Evolutionary conservation across 108 stramenopile genomes (phyloP).

Genomic region (Fragilaria crotonensis): DNA sequence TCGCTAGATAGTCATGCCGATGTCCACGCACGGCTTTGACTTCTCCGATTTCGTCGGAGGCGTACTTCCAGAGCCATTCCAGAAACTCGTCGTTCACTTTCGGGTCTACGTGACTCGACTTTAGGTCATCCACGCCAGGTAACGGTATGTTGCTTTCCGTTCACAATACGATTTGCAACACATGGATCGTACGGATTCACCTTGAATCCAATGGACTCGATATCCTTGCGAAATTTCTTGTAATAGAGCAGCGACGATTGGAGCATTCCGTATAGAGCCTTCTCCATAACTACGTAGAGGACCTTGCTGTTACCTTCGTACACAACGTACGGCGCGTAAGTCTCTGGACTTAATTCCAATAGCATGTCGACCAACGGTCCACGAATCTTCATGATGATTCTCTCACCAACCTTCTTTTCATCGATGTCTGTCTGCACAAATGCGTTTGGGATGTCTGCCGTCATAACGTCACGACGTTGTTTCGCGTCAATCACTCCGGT

Average conservation of each 20-base stretch:
- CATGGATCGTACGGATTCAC: too few species aligned
- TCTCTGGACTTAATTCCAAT: slow-evolving; percentile 10
- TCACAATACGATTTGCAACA: too few species aligned
- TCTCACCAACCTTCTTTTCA: slow-evolving; percentile 9
- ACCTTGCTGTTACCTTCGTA: slow-evolving; percentile 4
- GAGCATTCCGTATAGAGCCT: slow-evolving; percentile 32
- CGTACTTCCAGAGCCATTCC: too few species aligned
- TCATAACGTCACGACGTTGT: slow-evolving; percentile 28
- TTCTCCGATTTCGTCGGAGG: too few species aligned
- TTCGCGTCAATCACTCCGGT: slow-evolving; percentile 34
- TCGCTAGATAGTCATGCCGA: too few species aligned
- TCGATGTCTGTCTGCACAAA: slow-evolving; percentile 34
- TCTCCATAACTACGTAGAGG: slow-evolving; percentile 20
- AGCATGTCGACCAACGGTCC: slow-evolving; percentile 23
- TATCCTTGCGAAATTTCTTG: slow-evolving; percentile 13
- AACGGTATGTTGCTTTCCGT: too few species aligned
- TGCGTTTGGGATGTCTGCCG: slow-evolving; percentile 30
- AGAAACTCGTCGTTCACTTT: background rate
- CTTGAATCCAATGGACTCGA: slow-evolving; percentile 15
- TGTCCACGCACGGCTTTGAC: too few species aligned
- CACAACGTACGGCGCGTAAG: slow-evolving; percentile 14
- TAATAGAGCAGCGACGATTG: slow-evolving; percentile 21
- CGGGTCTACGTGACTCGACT: background rate
- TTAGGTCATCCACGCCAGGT: background rate
- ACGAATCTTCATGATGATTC: slow-evolving; percentile 6